Percentiles rank a stretch among this genome's conserved stretches.
Evolutionary conservation across 371 early-diverging fungal genomes (phyloP).

Genomic region (Circinella umbellata): DNA sequence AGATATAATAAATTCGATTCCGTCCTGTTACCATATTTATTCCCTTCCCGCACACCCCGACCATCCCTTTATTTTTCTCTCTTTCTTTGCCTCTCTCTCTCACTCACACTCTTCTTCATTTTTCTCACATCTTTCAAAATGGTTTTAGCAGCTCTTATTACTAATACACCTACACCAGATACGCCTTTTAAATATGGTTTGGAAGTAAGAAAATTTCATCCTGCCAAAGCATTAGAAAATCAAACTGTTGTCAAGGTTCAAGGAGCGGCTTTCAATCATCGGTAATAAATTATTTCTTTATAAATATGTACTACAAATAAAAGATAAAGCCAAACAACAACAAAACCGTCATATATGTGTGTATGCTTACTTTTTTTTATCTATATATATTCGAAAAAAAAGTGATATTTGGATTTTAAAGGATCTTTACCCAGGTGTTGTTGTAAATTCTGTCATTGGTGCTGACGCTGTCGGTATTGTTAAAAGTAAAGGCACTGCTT

Average conservation of each 20-base stretch:
- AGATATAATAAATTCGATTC: too few relatives aligned
- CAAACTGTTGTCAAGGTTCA: conserved; percentile 61
- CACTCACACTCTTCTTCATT: too few relatives aligned
- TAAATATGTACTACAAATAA: too few relatives aligned
- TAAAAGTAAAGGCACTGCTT: conserved; percentile 18
- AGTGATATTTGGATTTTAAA: conserved; percentile 68
- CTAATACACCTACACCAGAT: background rate
- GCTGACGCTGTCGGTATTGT: conserved; percentile 68
- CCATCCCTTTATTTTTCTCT: too few relatives aligned
- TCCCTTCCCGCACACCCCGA: too few relatives aligned
- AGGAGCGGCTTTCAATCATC: conserved; percentile 74
- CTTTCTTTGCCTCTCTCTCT: too few relatives aligned
- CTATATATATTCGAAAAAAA: conserved; percentile 11
- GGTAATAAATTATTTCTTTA: conserved; percentile 28
- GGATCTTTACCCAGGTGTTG: conserved; percentile 48
- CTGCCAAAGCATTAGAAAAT: conserved; percentile 16
- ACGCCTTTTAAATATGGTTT: conserved; percentile 27
- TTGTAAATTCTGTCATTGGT: conserved; percentile 57
- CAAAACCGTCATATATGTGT: too few relatives aligned
- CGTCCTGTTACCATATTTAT: too few relatives aligned
- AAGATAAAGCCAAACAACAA: too few relatives aligned
- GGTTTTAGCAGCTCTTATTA: conserved; percentile 1
- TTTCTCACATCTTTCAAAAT: background rate
- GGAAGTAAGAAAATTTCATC: conserved; percentile 23
- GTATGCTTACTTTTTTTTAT: too few relatives aligned